These are phyloP conservation scores for Pestalotiopsis sp. DNA, from an alignment of 2,329 filamentous ascomycete species.

Conservation along the genomic window DNA sequence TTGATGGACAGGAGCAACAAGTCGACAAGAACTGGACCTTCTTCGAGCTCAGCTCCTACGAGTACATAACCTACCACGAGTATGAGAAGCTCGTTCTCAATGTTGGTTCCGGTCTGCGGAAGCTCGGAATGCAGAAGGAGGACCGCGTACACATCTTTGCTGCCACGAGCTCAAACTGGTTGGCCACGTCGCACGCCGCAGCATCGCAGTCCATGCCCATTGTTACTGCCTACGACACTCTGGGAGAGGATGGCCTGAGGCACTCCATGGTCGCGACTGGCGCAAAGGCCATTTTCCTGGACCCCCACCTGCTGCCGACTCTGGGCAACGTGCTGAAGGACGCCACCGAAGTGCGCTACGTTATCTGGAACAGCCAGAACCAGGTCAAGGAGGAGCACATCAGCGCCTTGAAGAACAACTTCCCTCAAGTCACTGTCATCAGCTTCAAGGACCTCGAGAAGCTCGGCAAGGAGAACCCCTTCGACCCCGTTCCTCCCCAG, in stretches of 20 bases:
- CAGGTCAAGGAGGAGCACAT: constrained; percentile 52
- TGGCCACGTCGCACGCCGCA: constrained; percentile 52
- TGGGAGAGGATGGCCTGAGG: constrained; percentile 71
- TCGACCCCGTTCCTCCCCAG: constrained; percentile 68
- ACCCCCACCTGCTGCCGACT: constrained; percentile 68
- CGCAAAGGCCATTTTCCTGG: constrained; percentile 72
- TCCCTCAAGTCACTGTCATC: constrained; percentile 46
- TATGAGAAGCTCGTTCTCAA: constrained; percentile 72
- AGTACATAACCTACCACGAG: constrained; percentile 76
- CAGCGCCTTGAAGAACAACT: constrained; percentile 51
- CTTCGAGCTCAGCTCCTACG: constrained; percentile 80
- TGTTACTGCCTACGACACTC: constrained; percentile 77
- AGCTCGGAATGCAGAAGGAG: constrained; percentile 69
- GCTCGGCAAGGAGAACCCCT: constrained; percentile 62
- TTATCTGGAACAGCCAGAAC: constrained; percentile 59
- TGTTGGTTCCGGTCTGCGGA: constrained; percentile 70
- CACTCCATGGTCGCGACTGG: constrained; percentile 73
- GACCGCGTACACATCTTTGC: constrained; percentile 80
- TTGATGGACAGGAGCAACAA: constrained; percentile 78
- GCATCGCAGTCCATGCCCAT: constrained; percentile 78
- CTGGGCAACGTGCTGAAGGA: constrained; percentile 55
- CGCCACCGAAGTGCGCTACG: constrained; percentile 49
- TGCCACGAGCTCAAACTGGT: constrained; percentile 64
- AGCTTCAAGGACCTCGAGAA: constrained; percentile 54
- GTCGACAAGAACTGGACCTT: constrained; percentile 89